Conservation (phyloP, 768 basidiomycete genomes). For the Scleroderma bovista region DNA sequence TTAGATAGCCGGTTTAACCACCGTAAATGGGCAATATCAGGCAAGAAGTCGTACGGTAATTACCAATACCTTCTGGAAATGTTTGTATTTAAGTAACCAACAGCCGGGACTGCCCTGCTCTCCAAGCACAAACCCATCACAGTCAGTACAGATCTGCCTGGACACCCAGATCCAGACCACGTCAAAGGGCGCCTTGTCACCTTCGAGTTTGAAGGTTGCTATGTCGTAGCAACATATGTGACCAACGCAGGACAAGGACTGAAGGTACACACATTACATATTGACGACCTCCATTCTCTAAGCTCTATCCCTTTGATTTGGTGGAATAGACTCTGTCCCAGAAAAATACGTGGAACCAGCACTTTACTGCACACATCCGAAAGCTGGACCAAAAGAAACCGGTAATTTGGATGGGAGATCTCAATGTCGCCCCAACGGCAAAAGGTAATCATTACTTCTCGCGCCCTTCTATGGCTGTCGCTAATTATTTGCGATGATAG, state of each 20-base stretch:
- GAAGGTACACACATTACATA: conserved; percentile 43
- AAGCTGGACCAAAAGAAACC: conserved; percentile 73
- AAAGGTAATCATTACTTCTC: conserved; percentile 39
- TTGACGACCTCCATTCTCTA: background rate
- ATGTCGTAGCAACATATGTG: conserved; percentile 76
- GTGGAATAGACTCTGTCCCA: conserved; percentile 56
- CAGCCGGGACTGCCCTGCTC: conserved; percentile 78
- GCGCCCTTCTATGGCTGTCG: background rate
- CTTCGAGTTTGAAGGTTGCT: conserved; percentile 69
- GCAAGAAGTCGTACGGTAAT: conserved; percentile 76
- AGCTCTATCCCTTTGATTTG: background rate
- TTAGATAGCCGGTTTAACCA: conserved; percentile 60
- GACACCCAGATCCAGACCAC: conserved; percentile 56
- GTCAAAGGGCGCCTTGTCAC: conserved; percentile 78
- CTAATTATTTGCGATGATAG: conserved; percentile 28
- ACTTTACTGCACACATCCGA: conserved; percentile 71
- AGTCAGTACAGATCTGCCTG: conserved; percentile 63
- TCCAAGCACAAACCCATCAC: conserved; percentile 71
- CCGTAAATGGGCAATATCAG: conserved; percentile 70
- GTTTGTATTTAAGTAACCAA: background rate
- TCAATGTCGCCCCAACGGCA: conserved; percentile 81
- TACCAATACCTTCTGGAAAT: background rate
- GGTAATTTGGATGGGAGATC: conserved; percentile 84
- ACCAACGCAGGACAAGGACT: conserved; percentile 75
- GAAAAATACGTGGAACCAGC: conserved; percentile 74